Evolutionary conservation across 1,284 basidiomycete species (phyloP), one percentile per base, ranked within the genome.

Genomic region (Irpex sp.): DNA sequence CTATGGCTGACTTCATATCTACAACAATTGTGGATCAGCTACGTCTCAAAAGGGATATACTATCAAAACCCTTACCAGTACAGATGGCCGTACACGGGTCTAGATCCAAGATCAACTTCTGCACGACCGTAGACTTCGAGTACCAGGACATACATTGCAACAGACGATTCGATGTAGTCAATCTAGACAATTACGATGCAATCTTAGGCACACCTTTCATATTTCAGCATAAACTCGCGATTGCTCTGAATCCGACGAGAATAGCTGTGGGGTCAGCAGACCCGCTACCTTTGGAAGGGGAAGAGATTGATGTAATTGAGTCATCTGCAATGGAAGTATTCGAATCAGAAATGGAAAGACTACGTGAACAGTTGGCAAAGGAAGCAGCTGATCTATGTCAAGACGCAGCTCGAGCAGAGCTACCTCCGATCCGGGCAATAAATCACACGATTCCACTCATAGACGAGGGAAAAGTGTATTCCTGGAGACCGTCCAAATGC

Each of bases 361-460:
- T 69, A 1, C 59, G 69, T 0, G 17, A 60, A 11, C 19, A 67
- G 15, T 52, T 74, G 0, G 49, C 59, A 3, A 58, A 72, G 5
- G 67, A 74, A 6, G 73, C 72, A 0, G 13, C 62, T 8, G 40
- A 44, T 64, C 68, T 6, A 62, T 78, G 0, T 77, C 74, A 51
- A 68, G 68, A 37, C 48, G 9, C 15, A 67, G 74, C 2, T 71
- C 69, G 0, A 62, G 59, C 0, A 69, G 76, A 3, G 72, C 74
- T 79, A 13, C 78, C 74, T 0, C 78, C 74, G 0, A 54, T 78
- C 0, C 61, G 76, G 1, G 74, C 64, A 0, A 75, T 81, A 6
- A 81, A 81, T 59, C 77, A 81, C 60, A 57, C 51, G 0, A 79
- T 81, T 3, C 77, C 76, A 1, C 49, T 80, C 6, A 75, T 76